Evolutionary conservation across 2,329 filamentous ascomycete genomes (phyloP).

Genomic region (Ophiostoma novo-ulmi): DNA sequence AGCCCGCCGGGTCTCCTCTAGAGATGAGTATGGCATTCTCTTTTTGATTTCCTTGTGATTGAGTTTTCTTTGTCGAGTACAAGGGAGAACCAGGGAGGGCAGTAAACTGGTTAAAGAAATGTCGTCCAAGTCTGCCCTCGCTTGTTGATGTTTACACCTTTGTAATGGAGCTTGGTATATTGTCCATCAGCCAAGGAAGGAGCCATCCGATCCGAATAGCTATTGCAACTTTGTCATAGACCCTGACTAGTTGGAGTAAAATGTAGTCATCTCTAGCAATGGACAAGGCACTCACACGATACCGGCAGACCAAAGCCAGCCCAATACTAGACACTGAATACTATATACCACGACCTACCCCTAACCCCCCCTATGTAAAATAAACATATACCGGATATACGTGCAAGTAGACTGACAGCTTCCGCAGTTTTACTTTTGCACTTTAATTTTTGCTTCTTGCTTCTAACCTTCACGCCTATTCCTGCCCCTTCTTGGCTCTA

Average conservation of each 20-base stretch:
- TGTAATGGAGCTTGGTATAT: neutral
- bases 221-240: neutral
- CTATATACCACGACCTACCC: no score
- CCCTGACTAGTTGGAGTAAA: neutral
- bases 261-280: neutral
- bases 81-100: no score
- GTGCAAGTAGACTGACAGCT: no score
- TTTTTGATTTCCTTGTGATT: neutral
- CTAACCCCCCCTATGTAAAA: no score
- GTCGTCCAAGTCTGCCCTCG: no score
- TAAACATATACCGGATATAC: no score
- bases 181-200: neutral
- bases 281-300: neutral
- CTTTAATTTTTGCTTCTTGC: no score
- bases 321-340: neutral
- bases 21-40: constrained; percentile 24
- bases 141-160: neutral
- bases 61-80: neutral
- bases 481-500: no score
- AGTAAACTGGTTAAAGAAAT: no score
- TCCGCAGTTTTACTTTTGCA: no score
- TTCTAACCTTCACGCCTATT: no score
- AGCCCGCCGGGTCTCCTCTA: constrained; percentile 24
- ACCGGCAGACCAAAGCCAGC: neutral
- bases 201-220: neutral